These are phyloP conservation scores for Rachicladosporium sp. DNA, from an alignment of 2,329 filamentous ascomycete genomes.

Conservation along the genomic window DNA sequence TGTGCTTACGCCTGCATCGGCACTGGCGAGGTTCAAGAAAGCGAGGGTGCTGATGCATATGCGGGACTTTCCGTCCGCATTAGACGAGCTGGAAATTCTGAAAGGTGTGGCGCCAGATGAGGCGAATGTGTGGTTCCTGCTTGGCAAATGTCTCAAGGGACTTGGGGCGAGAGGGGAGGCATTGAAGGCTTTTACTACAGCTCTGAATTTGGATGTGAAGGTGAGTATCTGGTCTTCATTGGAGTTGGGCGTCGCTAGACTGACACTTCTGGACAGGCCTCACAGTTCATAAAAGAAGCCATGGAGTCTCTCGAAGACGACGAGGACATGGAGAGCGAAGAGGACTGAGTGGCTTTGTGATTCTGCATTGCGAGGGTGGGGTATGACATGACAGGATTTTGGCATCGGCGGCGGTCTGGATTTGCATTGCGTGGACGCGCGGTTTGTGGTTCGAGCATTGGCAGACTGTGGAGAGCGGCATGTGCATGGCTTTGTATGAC, in stretches of 20 bases:
- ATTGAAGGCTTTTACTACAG: slow-evolving; percentile 90
- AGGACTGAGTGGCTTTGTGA: slow-evolving; percentile 4
- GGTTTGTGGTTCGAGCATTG: too few relatives aligned
- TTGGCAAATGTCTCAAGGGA: slow-evolving; percentile 62
- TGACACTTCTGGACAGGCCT: slow-evolving; percentile 47
- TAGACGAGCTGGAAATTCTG: slow-evolving; percentile 73
- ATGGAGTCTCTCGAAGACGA: slow-evolving; percentile 82
- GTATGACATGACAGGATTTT: too few relatives aligned
- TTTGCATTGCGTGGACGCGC: too few relatives aligned
- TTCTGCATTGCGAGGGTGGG: too few relatives aligned
- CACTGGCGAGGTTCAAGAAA: slow-evolving; percentile 84
- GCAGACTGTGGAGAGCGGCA: too few relatives aligned
- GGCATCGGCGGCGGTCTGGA: too few relatives aligned
- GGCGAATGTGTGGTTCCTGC: slow-evolving; percentile 86
- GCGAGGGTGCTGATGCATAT: slow-evolving; percentile 74
- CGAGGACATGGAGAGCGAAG: slow-evolving; percentile 48
- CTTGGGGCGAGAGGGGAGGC: slow-evolving; percentile 53
- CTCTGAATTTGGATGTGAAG: slow-evolving; percentile 91
- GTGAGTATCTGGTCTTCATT: slow-evolving; percentile 36
- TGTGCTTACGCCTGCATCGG: slow-evolving; percentile 66
- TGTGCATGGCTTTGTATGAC: too few relatives aligned
- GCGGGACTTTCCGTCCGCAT: slow-evolving; percentile 55
- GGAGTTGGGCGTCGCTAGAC: too few relatives aligned
- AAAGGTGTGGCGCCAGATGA: slow-evolving; percentile 90
- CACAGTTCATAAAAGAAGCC: slow-evolving; percentile 87